Evolutionary conservation across 2,329 filamentous ascomycete species (phyloP).

Genomic region (Neopestalotiopsis rosae): DNA sequence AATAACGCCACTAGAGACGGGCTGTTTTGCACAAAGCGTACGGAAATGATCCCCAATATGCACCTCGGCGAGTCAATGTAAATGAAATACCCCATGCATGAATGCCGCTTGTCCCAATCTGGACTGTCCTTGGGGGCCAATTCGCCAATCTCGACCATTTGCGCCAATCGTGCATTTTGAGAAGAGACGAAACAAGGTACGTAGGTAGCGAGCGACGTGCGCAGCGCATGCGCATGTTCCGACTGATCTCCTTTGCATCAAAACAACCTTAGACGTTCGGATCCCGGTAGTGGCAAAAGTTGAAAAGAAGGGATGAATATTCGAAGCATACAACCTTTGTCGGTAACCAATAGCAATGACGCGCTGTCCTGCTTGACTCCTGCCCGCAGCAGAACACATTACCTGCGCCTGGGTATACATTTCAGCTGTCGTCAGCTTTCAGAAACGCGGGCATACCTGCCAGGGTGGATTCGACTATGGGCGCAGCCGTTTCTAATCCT

Average conservation of each 20-base stretch:
- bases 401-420: not conserved
- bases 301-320: not conserved
- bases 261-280: not conserved
- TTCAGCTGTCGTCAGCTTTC: slow-evolving; percentile 10
- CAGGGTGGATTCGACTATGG: not conserved
- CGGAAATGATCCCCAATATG: slow-evolving; percentile 1
- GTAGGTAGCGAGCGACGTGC: no score
- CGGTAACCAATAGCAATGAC: not conserved
- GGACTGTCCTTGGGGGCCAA: slow-evolving; percentile 4
- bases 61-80: not conserved
- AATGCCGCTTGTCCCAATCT: slow-evolving; percentile 31
- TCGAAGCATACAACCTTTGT: not conserved
- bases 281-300: not conserved
- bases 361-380: not conserved
- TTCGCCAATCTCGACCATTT: slow-evolving; percentile 6
- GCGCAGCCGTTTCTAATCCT: not conserved
- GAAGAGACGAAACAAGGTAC: slow-evolving; percentile 2
- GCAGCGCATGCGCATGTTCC: not conserved
- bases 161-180: slow-evolving; percentile 7
- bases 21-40: slow-evolving; percentile 3
- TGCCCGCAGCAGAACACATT: not conserved
- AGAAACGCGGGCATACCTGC: not conserved
- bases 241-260: slow-evolving; percentile 14
- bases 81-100: slow-evolving; percentile 26
- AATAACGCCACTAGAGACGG: slow-evolving; percentile 1